Conservation (phyloP, 2,329 filamentous ascomycete genomes). For the Elsinoe arachidis region DNA sequence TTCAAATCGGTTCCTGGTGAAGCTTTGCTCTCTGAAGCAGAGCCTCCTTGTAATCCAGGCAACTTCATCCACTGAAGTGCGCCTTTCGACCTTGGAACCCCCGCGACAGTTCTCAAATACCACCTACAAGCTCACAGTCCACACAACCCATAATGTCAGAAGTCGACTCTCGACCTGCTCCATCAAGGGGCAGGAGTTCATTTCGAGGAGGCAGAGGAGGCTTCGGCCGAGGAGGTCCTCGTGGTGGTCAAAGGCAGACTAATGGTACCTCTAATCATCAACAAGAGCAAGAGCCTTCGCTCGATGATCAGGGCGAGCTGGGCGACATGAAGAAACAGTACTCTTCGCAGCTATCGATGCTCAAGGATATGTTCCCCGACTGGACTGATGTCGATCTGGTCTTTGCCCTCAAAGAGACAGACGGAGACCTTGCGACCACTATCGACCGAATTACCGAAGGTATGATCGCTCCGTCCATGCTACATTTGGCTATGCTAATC, state of each 20-base stretch:
- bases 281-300: slow-evolving; percentile 52
- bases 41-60: slow-evolving; percentile 5
- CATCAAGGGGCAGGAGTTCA: slow-evolving; percentile 82
- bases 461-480: slow-evolving; percentile 32
- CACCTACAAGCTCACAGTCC: slow-evolving; percentile 1
- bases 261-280: slow-evolving; percentile 62
- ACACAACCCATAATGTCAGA: slow-evolving; percentile 67
- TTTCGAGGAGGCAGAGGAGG: slow-evolving; percentile 74
- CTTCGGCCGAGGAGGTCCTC: slow-evolving; percentile 46
- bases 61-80: background rate
- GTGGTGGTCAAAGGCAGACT: slow-evolving; percentile 38
- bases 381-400: slow-evolving; percentile 95
- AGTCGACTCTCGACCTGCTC: slow-evolving; percentile 73
- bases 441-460: slow-evolving; percentile 74
- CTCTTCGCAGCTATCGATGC: slow-evolving; percentile 63
- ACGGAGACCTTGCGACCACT: slow-evolving; percentile 63
- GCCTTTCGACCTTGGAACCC: background rate
- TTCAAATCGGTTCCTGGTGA: background rate
- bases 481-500: slow-evolving; percentile 12
- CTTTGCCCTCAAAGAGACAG: slow-evolving; percentile 81
- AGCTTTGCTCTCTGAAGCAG: slow-evolving; percentile 1
- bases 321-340: slow-evolving; percentile 89
- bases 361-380: slow-evolving; percentile 89
- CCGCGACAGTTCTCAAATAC: background rate
- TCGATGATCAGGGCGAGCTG: slow-evolving; percentile 81